Evolutionary conservation across 2,329 filamentous ascomycete species (phyloP).

Genomic region (Colletotrichum plurivorum): DNA sequence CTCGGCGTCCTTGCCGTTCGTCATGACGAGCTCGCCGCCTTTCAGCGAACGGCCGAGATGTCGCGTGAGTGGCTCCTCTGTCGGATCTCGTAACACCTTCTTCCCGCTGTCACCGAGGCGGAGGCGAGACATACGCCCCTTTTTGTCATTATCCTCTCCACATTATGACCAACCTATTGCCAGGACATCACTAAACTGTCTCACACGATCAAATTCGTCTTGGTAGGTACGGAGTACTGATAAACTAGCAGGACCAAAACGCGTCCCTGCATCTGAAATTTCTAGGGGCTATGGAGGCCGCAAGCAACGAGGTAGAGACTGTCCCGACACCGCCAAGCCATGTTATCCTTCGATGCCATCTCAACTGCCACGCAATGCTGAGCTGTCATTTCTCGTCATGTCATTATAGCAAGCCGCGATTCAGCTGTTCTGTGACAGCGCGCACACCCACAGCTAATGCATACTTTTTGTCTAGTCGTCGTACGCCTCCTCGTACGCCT

Average conservation of each 20-base stretch:
- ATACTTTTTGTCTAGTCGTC: constrained; percentile 39
- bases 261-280: constrained; percentile 34
- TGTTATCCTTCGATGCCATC: constrained; percentile 24
- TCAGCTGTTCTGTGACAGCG: constrained; percentile 4
- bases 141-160: background rate
- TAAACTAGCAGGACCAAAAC: constrained; percentile 18
- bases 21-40: background rate
- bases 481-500: constrained; percentile 63
- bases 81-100: background rate
- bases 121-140: background rate
- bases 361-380: constrained; percentile 37
- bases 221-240: constrained; percentile 4
- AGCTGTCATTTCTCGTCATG: constrained; percentile 30
- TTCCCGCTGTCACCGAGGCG: constrained; percentile 6
- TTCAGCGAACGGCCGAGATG: background rate
- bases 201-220: background rate
- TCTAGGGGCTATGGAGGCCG: constrained; percentile 2
- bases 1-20: background rate
- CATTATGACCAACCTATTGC: background rate
- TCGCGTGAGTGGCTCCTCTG: background rate
- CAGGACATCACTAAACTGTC: background rate
- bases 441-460: constrained; percentile 2
- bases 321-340: constrained; percentile 28
- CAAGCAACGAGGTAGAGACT: constrained; percentile 23
- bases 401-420: constrained; percentile 31